These are phyloP conservation scores for Suhomyces xylopsoci DNA, from an alignment of 805 yeast genomes.

Conservation along the genomic window DNA sequence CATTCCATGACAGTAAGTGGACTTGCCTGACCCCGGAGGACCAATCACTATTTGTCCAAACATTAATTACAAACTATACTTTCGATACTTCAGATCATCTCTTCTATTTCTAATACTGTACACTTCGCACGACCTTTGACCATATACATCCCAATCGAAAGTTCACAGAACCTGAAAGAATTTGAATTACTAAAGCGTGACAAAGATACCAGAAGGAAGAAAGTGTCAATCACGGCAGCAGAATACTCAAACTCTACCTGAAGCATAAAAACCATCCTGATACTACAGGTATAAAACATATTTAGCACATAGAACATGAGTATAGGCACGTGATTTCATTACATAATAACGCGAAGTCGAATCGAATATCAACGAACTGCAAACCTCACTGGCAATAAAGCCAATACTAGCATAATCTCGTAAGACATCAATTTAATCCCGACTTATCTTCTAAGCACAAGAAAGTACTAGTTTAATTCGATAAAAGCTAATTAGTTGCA, in stretches of 20 bases:
- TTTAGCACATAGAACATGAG: background rate
- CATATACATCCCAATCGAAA: background rate
- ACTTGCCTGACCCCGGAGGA: conserved; percentile 97
- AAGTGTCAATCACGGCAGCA: background rate
- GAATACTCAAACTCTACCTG: background rate
- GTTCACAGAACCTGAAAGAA: background rate
- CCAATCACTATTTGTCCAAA: conserved; percentile 95
- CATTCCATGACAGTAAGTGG: conserved; percentile 92
- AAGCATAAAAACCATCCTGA: background rate
- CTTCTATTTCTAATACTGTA: background rate
- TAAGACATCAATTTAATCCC: background rate
- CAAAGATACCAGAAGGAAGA: background rate
- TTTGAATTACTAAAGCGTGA: background rate
- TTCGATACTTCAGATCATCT: background rate
- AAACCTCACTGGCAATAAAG: background rate
- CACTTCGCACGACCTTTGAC: conserved; percentile 1
- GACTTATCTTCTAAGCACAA: background rate
- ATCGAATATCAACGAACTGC: background rate
- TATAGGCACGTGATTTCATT: background rate
- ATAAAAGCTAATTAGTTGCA: background rate
- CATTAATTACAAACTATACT: conserved; percentile 18
- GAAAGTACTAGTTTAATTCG: background rate
- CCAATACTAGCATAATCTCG: background rate
- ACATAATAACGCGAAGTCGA: background rate
- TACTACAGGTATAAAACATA: background rate